A percentile compares a stretch with the other conserved stretches of the same genome.
phyloP scores from a whole-genome alignment of 306 rosid genomes.

The Inga leiocalycina region DNA sequence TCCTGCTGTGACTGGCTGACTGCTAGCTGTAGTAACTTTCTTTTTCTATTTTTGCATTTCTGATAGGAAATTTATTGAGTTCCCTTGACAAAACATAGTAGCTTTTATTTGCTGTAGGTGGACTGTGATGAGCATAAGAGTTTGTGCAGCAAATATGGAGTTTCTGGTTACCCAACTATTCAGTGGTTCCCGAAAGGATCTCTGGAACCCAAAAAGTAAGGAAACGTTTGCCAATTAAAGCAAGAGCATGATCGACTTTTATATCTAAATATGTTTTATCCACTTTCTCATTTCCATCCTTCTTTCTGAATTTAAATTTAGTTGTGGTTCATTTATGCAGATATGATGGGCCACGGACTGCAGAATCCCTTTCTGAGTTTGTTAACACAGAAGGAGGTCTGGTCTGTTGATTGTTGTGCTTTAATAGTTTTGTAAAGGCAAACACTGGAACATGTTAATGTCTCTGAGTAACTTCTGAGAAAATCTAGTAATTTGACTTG shows the following conservation, averaged over 20 bases:
- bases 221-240: not conserved
- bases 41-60: constrained; percentile 5
- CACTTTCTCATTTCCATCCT: not conserved
- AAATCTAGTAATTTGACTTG: constrained; percentile 10
- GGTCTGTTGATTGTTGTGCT: constrained; percentile 4
- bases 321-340: constrained; percentile 42
- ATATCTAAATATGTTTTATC: constrained; percentile 15
- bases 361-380: constrained; percentile 86
- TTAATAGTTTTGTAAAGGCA: constrained; percentile 16
- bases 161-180: constrained; percentile 89
- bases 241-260: constrained; percentile 14
- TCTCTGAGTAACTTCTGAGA: constrained; percentile 24
- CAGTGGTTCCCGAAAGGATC: constrained; percentile 98
- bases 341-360: constrained; percentile 84
- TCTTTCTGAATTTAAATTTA: constrained; percentile 19
- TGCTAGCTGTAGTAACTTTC: constrained; percentile 11
- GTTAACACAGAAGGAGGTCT: constrained; percentile 90
- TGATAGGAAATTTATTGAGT: not conserved
- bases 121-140: constrained; percentile 64
- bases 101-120: constrained; percentile 45
- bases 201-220: constrained; percentile 95
- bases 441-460: constrained; percentile 1
- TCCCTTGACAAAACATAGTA: constrained; percentile 15
- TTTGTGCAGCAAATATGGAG: constrained; percentile 51
- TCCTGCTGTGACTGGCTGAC: not conserved